Evolutionary conservation across 495 filamentous ascomycete genomes (phyloP).

Genomic region (Amniculicola lignicola): DNA sequence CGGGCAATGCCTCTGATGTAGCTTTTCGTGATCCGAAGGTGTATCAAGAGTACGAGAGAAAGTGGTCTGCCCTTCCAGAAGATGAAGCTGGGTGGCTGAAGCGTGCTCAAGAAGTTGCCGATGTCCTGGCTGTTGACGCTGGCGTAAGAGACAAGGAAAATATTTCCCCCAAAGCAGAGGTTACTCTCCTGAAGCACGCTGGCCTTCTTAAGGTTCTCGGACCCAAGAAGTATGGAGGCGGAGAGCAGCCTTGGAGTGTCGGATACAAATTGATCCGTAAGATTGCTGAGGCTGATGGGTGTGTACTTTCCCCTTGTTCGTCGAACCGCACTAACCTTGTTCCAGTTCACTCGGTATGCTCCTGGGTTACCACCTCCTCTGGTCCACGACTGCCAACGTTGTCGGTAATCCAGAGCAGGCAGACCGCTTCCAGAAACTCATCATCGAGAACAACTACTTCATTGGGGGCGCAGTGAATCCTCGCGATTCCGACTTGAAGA

Average conservation of each 20-base stretch:
- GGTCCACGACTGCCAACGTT: slow-evolving; percentile 55
- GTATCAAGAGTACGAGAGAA: slow-evolving; percentile 49
- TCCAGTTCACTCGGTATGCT: slow-evolving; percentile 53
- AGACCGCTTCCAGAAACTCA: slow-evolving; percentile 51
- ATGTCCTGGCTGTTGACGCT: slow-evolving; percentile 53
- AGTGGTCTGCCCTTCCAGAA: slow-evolving; percentile 48
- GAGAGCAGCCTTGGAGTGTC: slow-evolving; percentile 55
- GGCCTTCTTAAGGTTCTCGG: slow-evolving; percentile 56
- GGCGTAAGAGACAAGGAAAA: slow-evolving; percentile 54
- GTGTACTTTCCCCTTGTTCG: slow-evolving; percentile 1
- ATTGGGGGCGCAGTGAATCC: slow-evolving; percentile 64
- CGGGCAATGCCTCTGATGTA: neutral
- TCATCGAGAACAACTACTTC: slow-evolving; percentile 59
- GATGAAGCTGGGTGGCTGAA: slow-evolving; percentile 49
- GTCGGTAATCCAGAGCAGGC: slow-evolving; percentile 56
- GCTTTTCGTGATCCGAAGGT: slow-evolving; percentile 49
- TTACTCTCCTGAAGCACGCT: slow-evolving; percentile 55
- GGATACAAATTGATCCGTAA: slow-evolving; percentile 58
- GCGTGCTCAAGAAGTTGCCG: slow-evolving; percentile 52
- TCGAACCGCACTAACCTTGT: neutral
- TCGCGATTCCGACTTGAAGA: slow-evolving; percentile 55
- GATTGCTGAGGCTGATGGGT: slow-evolving; percentile 58
- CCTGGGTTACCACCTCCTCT: slow-evolving; percentile 60
- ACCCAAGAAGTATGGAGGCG: slow-evolving; percentile 55
- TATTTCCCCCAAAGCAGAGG: slow-evolving; percentile 55